A percentile compares a stretch with the other conserved stretches of the same genome.
phyloP scores from a whole-genome alignment of 202 grass and related monocot genomes.

The Setaria viridis region DNA sequence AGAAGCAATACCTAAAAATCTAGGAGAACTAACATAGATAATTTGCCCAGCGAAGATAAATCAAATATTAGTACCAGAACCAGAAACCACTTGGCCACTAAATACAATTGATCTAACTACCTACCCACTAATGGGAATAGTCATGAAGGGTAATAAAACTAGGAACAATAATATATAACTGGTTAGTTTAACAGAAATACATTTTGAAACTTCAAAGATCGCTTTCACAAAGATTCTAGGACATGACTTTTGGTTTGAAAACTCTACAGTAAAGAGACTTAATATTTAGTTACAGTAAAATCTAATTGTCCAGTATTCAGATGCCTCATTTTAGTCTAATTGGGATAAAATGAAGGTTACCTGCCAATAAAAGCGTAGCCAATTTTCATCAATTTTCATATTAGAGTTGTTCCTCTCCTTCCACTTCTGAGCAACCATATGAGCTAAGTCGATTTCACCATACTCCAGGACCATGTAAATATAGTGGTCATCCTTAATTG shows the following conservation, averaged over 20 bases:
- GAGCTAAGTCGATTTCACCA: constrained; percentile 95
- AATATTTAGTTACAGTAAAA: constrained; percentile 19
- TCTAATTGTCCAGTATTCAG: constrained; percentile 35
- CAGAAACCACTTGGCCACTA: constrained; percentile 11
- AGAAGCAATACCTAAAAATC: not conserved
- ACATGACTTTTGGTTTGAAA: not conserved
- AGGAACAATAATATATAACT: constrained; percentile 14
- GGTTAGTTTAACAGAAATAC: constrained; percentile 1
- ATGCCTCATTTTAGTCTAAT: constrained; percentile 22
- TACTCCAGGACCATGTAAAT: constrained; percentile 99
- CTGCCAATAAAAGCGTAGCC: constrained; percentile 98
- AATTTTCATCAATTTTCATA: constrained; percentile 90
- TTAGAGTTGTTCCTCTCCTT: constrained; percentile 57
- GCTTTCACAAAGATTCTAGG: not conserved
- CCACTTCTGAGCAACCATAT: constrained; percentile 93
- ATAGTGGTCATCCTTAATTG: constrained; percentile 84
- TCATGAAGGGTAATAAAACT: constrained; percentile 1
- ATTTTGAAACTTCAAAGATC: not conserved
- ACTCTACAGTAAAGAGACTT: constrained; percentile 28
- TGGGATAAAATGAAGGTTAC: constrained; percentile 54
- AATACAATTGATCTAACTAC: constrained; percentile 18
- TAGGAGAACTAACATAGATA: constrained; percentile 9
- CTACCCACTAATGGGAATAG: not conserved
- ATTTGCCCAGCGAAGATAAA: constrained; percentile 12
- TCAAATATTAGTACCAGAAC: not conserved